Percentiles rank a stretch among this genome's conserved stretches.
Evolutionary conservation across 176 grass and related monocot genomes (phyloP).

Genomic region (Bromus sterilis): DNA sequence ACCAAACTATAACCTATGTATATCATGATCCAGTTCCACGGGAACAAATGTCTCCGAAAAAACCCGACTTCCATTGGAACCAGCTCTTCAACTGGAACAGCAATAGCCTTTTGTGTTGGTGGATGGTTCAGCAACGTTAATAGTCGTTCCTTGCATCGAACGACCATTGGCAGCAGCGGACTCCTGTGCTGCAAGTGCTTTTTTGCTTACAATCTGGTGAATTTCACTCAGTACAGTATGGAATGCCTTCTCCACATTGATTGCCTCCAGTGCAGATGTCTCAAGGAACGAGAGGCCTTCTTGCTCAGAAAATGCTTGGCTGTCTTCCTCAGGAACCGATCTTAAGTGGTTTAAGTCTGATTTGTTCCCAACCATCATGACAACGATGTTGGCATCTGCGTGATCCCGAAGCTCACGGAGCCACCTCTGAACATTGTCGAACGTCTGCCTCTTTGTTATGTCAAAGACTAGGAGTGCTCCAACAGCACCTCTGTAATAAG

Average conservation of each 20-base stretch:
- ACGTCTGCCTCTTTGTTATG: constrained; percentile 62
- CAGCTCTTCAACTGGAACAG: constrained; percentile 35
- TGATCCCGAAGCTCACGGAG: constrained; percentile 54
- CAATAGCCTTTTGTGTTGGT: constrained; percentile 20
- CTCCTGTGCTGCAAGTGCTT: constrained; percentile 48
- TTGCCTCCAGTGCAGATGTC: constrained; percentile 54
- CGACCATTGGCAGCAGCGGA: constrained; percentile 22
- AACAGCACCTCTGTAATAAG: constrained; percentile 55
- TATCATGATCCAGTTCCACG: not conserved
- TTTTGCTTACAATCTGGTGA: constrained; percentile 61
- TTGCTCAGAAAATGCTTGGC: constrained; percentile 36
- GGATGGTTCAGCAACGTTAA: constrained; percentile 40
- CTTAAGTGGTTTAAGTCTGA: constrained; percentile 46
- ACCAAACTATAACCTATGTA: constrained; percentile 22
- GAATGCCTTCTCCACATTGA: constrained; percentile 61
- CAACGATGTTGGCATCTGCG: constrained; percentile 57
- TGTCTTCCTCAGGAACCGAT: constrained; percentile 50
- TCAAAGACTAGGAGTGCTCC: constrained; percentile 53
- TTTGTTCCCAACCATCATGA: constrained; percentile 60
- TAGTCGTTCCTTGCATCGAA: constrained; percentile 40
- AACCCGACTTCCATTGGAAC: not conserved
- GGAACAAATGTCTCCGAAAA: not conserved
- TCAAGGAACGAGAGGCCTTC: constrained; percentile 55
- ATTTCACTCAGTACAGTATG: constrained; percentile 51
- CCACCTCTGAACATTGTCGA: constrained; percentile 62